Evolutionary conservation across 2,329 filamentous ascomycete genomes (phyloP).

Genomic region (Fusarium decemcellulare): DNA sequence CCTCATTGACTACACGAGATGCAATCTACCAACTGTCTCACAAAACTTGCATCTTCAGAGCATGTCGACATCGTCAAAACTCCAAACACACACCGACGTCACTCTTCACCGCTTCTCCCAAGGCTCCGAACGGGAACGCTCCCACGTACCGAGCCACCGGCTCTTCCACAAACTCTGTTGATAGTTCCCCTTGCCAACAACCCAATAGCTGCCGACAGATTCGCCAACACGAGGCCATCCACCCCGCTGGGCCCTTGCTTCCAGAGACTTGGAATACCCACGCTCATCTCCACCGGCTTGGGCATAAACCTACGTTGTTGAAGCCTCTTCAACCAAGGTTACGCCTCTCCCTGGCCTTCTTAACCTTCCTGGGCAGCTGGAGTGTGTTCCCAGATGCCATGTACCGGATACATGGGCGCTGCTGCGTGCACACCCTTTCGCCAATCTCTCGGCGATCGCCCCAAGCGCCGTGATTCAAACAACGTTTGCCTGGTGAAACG

Average conservation of each 20-base stretch:
- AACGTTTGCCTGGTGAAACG: slow-evolving; percentile 33
- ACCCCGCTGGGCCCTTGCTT: slow-evolving; percentile 26
- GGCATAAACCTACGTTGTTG: slow-evolving; percentile 30
- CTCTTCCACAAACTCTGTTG: slow-evolving; percentile 40
- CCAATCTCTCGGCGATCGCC: slow-evolving; percentile 16
- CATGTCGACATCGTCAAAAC: slow-evolving; percentile 1
- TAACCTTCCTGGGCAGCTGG: slow-evolving; percentile 9
- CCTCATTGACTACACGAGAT: slow-evolving; percentile 29
- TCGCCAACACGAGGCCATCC: slow-evolving; percentile 31
- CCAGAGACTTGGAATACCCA: slow-evolving; percentile 28
- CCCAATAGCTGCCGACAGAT: slow-evolving; percentile 22
- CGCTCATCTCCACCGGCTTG: slow-evolving; percentile 19
- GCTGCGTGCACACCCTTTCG: slow-evolving; percentile 29
- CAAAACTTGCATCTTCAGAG: not conserved
- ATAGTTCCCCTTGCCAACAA: slow-evolving; percentile 30
- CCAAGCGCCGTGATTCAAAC: slow-evolving; percentile 21
- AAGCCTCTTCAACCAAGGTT: slow-evolving; percentile 15
- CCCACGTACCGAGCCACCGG: slow-evolving; percentile 39
- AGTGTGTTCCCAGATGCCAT: not conserved
- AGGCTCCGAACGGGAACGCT: slow-evolving; percentile 9
- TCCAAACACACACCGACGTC: slow-evolving; percentile 9
- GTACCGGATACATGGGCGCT: slow-evolving; percentile 42
- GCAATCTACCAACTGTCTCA: not conserved
- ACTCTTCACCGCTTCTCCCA: slow-evolving; percentile 20
- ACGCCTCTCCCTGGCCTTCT: slow-evolving; percentile 32